Conservation (phyloP, 2,329 filamentous ascomycete species). For the Alternaria sp. region DNA sequence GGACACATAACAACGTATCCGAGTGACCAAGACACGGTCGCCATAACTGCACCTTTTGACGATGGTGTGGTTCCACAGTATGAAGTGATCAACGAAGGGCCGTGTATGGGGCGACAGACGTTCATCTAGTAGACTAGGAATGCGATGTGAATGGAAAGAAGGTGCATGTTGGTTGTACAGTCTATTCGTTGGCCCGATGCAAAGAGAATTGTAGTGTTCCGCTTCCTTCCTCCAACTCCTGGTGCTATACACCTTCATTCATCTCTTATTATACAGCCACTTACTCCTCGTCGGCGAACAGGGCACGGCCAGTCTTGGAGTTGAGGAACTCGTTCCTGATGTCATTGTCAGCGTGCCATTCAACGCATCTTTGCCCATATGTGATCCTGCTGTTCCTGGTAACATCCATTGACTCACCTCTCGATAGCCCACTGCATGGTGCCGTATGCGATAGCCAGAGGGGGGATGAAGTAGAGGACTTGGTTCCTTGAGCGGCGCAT, state of each 20-base stretch:
- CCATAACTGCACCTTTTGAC: conserved; percentile 36
- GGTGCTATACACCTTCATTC: conserved; percentile 2
- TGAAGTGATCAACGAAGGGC: conserved; percentile 23
- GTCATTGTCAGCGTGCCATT: conserved; percentile 4
- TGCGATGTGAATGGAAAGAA: background rate
- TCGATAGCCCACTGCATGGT: conserved; percentile 90
- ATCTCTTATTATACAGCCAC: background rate
- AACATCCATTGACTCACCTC: conserved; percentile 67
- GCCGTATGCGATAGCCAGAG: conserved; percentile 79
- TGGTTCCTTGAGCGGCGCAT: conserved; percentile 86
- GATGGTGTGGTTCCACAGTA: conserved; percentile 29
- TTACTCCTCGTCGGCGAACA: conserved; percentile 53
- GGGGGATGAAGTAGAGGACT: conserved; percentile 86
- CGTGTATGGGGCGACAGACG: conserved; percentile 13
- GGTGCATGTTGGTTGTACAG: conserved; percentile 25
- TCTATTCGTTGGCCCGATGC: conserved; percentile 26
- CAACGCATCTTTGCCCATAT: background rate
- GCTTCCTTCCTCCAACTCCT: conserved; percentile 9
- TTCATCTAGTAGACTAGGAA: conserved; percentile 5
- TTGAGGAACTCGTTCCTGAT: conserved; percentile 79
- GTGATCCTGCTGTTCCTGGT: background rate
- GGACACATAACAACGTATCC: conserved; percentile 45
- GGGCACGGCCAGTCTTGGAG: conserved; percentile 73
- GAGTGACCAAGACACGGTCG: conserved; percentile 37
- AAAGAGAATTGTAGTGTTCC: conserved; percentile 17